These are phyloP conservation scores for Thuidium tamariscinum DNA, from an alignment of 225 moss, liverwort and hornwort genomes.

Conservation along the genomic window DNA sequence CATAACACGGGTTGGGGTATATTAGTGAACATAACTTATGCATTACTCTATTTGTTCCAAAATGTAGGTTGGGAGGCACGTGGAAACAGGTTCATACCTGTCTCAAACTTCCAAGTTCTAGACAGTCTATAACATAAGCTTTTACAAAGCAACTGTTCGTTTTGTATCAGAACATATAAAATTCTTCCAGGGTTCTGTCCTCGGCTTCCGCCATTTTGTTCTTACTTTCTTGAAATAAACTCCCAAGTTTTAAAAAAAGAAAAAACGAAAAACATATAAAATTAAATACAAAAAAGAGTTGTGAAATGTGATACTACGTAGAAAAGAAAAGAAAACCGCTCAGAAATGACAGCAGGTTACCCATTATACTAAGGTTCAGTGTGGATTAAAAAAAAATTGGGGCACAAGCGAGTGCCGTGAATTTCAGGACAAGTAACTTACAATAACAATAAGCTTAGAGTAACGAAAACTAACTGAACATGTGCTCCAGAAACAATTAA, in stretches of 20 bases:
- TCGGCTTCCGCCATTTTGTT: too few relatives aligned
- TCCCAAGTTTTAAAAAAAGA: too few relatives aligned
- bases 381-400: not conserved
- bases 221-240: too few relatives aligned
- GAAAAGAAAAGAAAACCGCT: not conserved
- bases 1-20: not conserved
- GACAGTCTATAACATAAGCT: not conserved
- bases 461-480: not conserved
- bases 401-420: too few relatives aligned
- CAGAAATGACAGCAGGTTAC: not conserved
- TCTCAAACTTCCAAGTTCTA: not conserved
- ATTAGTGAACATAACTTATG: not conserved
- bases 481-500: not conserved
- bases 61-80: not conserved
- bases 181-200: too few relatives aligned
- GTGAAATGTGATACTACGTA: too few relatives aligned
- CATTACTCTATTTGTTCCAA: not conserved
- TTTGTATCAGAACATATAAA: not conserved
- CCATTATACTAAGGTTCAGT: too few relatives aligned
- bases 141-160: not conserved
- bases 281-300: not conserved
- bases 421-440: not conserved
- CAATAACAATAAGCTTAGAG: too few relatives aligned
- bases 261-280: too few relatives aligned
- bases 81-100: not conserved